A percentile compares a stretch with the other conserved stretches of the same genome.
These are phyloP conservation scores for Porogramme epimiltina DNA, from an alignment of 1,284 basidiomycete species.

Conservation along the genomic window DNA sequence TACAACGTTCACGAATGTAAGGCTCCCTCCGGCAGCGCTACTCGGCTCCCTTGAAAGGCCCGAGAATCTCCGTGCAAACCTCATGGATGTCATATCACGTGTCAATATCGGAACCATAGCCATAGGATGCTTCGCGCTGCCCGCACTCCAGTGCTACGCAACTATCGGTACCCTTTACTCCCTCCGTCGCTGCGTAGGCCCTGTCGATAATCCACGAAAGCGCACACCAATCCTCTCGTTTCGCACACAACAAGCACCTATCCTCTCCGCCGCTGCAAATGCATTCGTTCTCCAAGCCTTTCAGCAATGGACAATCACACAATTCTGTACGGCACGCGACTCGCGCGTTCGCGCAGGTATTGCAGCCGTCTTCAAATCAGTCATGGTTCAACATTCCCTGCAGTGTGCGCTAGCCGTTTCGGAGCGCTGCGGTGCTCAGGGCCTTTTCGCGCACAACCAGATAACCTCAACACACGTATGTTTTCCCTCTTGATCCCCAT, in stretches of 20 bases:
- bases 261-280: constrained; percentile 43
- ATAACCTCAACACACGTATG: constrained; percentile 41
- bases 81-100: constrained; percentile 39
- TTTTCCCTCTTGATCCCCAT: not conserved
- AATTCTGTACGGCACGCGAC: constrained; percentile 35
- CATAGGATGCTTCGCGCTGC: constrained; percentile 35
- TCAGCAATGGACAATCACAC: constrained; percentile 25
- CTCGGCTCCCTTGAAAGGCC: constrained; percentile 35
- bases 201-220: constrained; percentile 13
- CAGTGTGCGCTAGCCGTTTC: constrained; percentile 34
- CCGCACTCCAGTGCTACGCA: constrained; percentile 33
- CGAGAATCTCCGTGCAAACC: constrained; percentile 29
- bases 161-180: constrained; percentile 45
- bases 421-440: constrained; percentile 53
- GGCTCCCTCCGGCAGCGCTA: constrained; percentile 37
- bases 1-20: constrained; percentile 42
- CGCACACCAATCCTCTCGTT: constrained; percentile 44
- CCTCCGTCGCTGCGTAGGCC: constrained; percentile 37
- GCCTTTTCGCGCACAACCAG: constrained; percentile 46
- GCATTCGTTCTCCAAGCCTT: constrained; percentile 41
- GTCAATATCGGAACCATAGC: constrained; percentile 42
- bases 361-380: constrained; percentile 43
- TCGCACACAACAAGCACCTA: constrained; percentile 49
- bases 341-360: constrained; percentile 39
- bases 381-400: constrained; percentile 36